Percentiles rank a stretch among this genome's conserved stretches.
phyloP scores from a whole-genome alignment of 2,329 filamentous ascomycete species.

The Penicillium sp. region DNA sequence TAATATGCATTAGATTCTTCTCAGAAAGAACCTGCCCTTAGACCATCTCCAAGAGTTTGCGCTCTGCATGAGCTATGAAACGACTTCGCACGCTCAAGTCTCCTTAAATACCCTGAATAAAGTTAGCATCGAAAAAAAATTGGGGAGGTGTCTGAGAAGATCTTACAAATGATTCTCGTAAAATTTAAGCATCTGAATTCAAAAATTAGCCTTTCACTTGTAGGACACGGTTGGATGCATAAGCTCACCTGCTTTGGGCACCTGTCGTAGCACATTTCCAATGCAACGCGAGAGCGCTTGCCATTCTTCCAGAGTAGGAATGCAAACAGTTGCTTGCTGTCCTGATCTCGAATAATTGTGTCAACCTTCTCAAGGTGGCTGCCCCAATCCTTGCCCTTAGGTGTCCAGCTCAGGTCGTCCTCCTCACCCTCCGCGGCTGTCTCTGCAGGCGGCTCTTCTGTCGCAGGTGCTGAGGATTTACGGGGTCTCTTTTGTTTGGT shows the following conservation, averaged over 20 bases:
- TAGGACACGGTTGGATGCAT: not conserved
- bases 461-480: slow-evolving; percentile 27
- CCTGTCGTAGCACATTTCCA: slow-evolving; percentile 47
- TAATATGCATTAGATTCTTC: slow-evolving; percentile 1
- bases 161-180: slow-evolving; percentile 55
- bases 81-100: slow-evolving; percentile 8
- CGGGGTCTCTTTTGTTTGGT: slow-evolving; percentile 35
- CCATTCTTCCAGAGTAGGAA: slow-evolving; percentile 51
- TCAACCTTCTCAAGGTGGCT: slow-evolving; percentile 47
- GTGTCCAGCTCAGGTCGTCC: slow-evolving; percentile 42
- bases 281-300: slow-evolving; percentile 47
- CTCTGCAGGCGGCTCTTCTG: slow-evolving; percentile 23
- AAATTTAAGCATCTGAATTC: slow-evolving; percentile 51
- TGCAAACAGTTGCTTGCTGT: slow-evolving; percentile 40
- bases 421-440: slow-evolving; percentile 27
- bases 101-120: slow-evolving; percentile 43
- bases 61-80: not conserved
- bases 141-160: not conserved
- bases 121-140: slow-evolving; percentile 19
- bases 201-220: not conserved
- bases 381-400: slow-evolving; percentile 50
- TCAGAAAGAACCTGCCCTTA: not conserved
- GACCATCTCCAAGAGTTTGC: not conserved
- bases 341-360: slow-evolving; percentile 47
- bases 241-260: slow-evolving; percentile 47